Percentiles rank a stretch among this genome's conserved stretches.
Evolutionary conservation across 1,284 basidiomycete genomes (phyloP).

Genomic region (Trametes polyzona): DNA sequence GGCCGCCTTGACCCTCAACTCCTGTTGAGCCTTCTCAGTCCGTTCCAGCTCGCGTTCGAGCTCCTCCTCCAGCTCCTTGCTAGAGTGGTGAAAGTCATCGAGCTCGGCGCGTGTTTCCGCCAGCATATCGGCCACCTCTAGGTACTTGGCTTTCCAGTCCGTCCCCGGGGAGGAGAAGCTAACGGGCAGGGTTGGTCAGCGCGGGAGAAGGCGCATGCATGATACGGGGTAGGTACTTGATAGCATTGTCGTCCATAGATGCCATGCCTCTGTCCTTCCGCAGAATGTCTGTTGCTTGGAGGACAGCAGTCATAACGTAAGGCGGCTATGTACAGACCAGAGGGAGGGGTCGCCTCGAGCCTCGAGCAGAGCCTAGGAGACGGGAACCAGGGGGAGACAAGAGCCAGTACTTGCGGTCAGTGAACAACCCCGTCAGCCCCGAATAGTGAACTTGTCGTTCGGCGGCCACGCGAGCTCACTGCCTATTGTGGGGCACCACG

Average conservation of each 20-base stretch:
- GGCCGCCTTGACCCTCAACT: constrained; percentile 76
- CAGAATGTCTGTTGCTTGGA: constrained; percentile 60
- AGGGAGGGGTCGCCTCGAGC: constrained; percentile 26
- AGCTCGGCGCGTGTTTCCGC: constrained; percentile 85
- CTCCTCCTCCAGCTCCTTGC: constrained; percentile 93
- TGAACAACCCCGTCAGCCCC: constrained; percentile 30
- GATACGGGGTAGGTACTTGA: constrained; percentile 48
- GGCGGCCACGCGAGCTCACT: constrained; percentile 28
- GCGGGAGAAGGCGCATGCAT: background rate
- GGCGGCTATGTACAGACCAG: constrained; percentile 35
- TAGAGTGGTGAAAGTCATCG: constrained; percentile 89
- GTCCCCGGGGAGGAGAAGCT: constrained; percentile 55
- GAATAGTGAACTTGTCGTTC: constrained; percentile 31
- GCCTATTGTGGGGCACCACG: constrained; percentile 20
- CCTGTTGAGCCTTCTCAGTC: constrained; percentile 85
- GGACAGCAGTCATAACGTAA: constrained; percentile 63
- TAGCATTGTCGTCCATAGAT: constrained; percentile 60
- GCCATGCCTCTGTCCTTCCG: constrained; percentile 61
- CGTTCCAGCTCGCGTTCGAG: constrained; percentile 87
- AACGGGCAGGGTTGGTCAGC: constrained; percentile 20
- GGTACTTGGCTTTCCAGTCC: constrained; percentile 86
- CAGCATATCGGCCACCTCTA: constrained; percentile 84
- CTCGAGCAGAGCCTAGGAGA: constrained; percentile 23
- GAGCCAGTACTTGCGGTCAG: constrained; percentile 20
- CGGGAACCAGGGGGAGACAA: constrained; percentile 4